Base-by-base conservation (phyloP, 2,329 filamentous ascomycete species). In the Aureobasidium subglaciale region DNA sequence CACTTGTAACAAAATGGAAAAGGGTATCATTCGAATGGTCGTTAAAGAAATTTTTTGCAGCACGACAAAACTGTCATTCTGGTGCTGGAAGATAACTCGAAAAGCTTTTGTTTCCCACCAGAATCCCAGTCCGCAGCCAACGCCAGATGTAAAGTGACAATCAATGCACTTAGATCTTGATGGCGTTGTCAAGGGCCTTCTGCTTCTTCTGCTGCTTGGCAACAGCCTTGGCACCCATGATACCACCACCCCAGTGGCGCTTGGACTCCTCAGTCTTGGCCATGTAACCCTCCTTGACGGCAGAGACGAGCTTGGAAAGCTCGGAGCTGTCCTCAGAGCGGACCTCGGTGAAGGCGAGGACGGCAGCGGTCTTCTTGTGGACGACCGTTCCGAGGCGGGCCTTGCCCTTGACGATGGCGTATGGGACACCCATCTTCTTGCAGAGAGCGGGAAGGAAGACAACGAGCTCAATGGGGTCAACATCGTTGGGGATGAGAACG, bases 381-480 rank as follows among this genome's bases (percentile, higher is more conserved):
- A 99, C 92, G 67, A 99, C 92, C 60, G 93, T 97, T 68, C 93
- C 93, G 70, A 99, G 89, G 79, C 93, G 87, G 67, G 93, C 93
- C 88, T 99, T 99, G 81, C 93, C 93, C 89, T 99, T 99, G 74
- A 99, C 85, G 69, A 99, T 97, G 73, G 91, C 93, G 77, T 97
- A 99, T 63, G 95, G 93, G 68, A 96, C 86, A 80, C 95, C 95
- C 92, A 99, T 99, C 89, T 99, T 99, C 79, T 92, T 88, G 89
- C 93, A 99, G 67, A 99, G 88, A 70, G 93, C 91, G 66, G 93
- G 93, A 63, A 99, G 85, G 88, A 96, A 99, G 78, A 99, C 90
- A 71, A 99, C 95, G 69, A 99, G 81, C 85, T 99, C 93, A 73
- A 99, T 99, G 70, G 93, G 93, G 83, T 99, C 93, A 69, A 99